A percentile compares a stretch with the other conserved stretches of the same genome.
phyloP scores from a whole-genome alignment of 2,329 filamentous ascomycete species.

The Fusarium pseudonygamai region DNA sequence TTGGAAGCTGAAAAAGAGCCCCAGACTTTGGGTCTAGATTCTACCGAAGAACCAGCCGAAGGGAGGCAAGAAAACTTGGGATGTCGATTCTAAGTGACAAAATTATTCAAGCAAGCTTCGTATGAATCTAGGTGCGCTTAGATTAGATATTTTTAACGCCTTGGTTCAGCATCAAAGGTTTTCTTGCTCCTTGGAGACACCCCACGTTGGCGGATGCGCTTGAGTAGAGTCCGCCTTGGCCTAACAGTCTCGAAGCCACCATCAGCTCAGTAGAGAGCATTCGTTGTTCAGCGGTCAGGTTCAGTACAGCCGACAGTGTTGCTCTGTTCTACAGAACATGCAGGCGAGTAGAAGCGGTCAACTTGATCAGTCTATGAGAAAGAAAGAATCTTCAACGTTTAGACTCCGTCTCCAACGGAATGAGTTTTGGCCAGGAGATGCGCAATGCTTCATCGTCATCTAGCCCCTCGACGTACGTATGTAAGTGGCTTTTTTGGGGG shows the following conservation, averaged over 20 bases:
- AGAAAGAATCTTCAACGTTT: neutral
- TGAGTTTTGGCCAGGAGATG: constrained; percentile 5
- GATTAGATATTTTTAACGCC: neutral
- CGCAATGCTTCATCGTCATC: constrained; percentile 36
- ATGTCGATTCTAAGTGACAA: accelerated
- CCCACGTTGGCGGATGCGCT: constrained; percentile 28
- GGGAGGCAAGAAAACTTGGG: neutral
- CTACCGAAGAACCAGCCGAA: neutral
- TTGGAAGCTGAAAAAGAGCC: constrained; percentile 8
- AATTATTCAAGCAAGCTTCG: accelerated
- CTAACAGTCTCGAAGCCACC: constrained; percentile 23
- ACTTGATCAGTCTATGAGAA: neutral
- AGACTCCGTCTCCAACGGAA: neutral
- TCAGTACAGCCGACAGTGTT: neutral
- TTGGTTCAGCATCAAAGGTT: neutral
- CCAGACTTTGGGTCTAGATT: constrained; percentile 24
- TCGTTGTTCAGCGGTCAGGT: constrained; percentile 15
- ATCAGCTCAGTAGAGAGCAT: constrained; percentile 15
- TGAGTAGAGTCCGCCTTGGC: constrained; percentile 23
- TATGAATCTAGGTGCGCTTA: accelerated
- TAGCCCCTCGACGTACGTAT: constrained; percentile 14
- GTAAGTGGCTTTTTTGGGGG: constrained; percentile 29
- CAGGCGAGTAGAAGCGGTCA: neutral
- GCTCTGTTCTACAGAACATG: neutral
- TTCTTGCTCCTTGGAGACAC: neutral